phyloP scores from a whole-genome alignment of 2,329 filamentous ascomycete species.

The Sclerotinia nivalis region DNA sequence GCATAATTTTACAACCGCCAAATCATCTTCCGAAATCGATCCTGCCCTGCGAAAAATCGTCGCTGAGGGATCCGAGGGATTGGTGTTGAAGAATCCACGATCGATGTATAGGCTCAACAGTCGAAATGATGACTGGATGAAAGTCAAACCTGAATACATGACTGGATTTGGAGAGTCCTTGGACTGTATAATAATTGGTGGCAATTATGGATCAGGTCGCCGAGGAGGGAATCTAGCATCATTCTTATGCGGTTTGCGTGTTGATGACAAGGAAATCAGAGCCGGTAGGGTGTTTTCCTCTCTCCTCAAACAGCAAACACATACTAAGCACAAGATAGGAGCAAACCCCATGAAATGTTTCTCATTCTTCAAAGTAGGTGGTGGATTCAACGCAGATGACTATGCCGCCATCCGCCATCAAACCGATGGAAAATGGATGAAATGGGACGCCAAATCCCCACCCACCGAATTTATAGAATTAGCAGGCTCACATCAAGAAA shows the following conservation, averaged over 20 bases:
- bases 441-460: conserved; percentile 77
- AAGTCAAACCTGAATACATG: conserved; percentile 99
- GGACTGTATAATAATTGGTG: conserved; percentile 86
- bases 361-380: conserved; percentile 99
- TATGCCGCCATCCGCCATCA: conserved; percentile 79
- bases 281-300: neutral
- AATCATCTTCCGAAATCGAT: conserved; percentile 72
- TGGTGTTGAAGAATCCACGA: conserved; percentile 90
- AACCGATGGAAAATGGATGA: conserved; percentile 88
- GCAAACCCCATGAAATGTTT: conserved; percentile 72
- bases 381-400: conserved; percentile 82
- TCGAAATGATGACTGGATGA: conserved; percentile 95
- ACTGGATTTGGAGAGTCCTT: conserved; percentile 90
- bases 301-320: neutral
- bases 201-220: conserved; percentile 86
- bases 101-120: conserved; percentile 86
- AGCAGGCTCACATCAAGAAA: conserved; percentile 70
- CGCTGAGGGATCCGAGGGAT: conserved; percentile 81
- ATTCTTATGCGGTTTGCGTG: conserved; percentile 85
- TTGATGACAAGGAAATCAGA: conserved; percentile 48
- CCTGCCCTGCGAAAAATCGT: conserved; percentile 78
- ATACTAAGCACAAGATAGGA: conserved; percentile 26
- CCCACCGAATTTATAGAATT: conserved; percentile 79
- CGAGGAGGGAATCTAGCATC: conserved; percentile 81
- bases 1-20: conserved; percentile 69